phyloP scores from a whole-genome alignment of 345 rosid genomes.

The Theobroma cacao region DNA sequence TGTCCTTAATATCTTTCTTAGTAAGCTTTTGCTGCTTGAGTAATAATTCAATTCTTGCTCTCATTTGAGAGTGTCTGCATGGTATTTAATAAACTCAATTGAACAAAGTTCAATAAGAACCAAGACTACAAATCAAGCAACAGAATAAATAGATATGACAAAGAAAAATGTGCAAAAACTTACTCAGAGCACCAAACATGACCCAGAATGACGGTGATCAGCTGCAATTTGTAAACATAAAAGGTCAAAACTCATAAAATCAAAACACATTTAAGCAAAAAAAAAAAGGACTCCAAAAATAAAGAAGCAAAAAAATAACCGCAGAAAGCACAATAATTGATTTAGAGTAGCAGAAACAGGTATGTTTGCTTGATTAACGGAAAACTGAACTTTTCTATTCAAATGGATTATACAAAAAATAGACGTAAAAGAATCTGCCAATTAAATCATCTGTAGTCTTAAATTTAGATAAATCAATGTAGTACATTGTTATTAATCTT shows the following conservation, averaged over 20 bases:
- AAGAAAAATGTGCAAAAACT: conserved; percentile 25
- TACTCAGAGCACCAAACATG: conserved; percentile 98
- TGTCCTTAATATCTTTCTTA: conserved; percentile 62
- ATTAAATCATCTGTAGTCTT: background rate
- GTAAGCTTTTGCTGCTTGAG: conserved; percentile 91
- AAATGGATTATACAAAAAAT: background rate
- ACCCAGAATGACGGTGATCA: conserved; percentile 80
- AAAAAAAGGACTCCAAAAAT: background rate
- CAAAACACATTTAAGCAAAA: background rate
- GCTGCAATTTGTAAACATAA: conserved; percentile 45
- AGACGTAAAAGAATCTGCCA: background rate
- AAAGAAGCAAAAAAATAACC: background rate
- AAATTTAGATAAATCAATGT: background rate
- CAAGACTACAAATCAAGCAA: conserved; percentile 1
- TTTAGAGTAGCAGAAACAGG: background rate
- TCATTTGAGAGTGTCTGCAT: conserved; percentile 69
- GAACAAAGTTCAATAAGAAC: background rate
- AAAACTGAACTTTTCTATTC: background rate
- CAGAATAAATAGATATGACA: conserved; percentile 2
- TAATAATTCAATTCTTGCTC: conserved; percentile 79
- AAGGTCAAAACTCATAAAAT: background rate
- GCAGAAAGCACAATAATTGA: background rate
- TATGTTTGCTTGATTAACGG: background rate
- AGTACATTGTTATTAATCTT: background rate
- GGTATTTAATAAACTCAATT: background rate